Percentiles rank a stretch among this genome's conserved stretches.
Conservation (phyloP, 495 filamentous ascomycete genomes). For the Usnea hakonensis region DNA sequence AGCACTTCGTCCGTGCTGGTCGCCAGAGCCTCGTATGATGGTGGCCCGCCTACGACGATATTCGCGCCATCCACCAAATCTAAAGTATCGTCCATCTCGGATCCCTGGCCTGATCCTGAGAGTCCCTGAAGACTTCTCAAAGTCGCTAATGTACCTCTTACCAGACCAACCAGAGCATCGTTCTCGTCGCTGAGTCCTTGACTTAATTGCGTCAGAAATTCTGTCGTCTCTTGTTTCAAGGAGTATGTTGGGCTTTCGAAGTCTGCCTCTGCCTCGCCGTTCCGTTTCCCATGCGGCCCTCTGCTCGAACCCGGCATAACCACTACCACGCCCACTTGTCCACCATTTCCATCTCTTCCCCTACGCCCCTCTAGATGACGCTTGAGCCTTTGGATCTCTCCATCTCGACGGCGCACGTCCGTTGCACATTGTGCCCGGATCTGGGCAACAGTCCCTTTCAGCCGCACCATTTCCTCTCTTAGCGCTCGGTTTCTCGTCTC, state of each 20-base stretch:
- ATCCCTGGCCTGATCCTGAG: constrained; percentile 32
- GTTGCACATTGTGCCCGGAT: constrained; percentile 82
- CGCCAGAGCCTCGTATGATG: constrained; percentile 65
- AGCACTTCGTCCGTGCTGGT: constrained; percentile 64
- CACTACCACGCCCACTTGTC: constrained; percentile 29
- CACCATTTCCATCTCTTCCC: constrained; percentile 41
- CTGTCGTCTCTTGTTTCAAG: constrained; percentile 78
- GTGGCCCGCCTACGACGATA: constrained; percentile 32
- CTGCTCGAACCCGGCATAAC: constrained; percentile 46
- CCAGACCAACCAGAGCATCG: constrained; percentile 66
- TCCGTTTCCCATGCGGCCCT: constrained; percentile 31
- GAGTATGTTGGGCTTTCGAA: constrained; percentile 58
- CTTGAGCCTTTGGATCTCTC: constrained; percentile 82
- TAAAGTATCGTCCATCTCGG: constrained; percentile 12
- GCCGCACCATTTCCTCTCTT: constrained; percentile 70
- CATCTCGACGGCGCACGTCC: constrained; percentile 84
- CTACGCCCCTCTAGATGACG: constrained; percentile 60
- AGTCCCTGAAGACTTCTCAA: constrained; percentile 75
- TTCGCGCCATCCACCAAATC: constrained; percentile 29
- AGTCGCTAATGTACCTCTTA: constrained; percentile 61
- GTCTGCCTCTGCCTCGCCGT: constrained; percentile 38
- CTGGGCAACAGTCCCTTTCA: constrained; percentile 70
- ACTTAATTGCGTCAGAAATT: constrained; percentile 82
- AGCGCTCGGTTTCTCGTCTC: constrained; percentile 62
- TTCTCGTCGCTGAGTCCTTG: constrained; percentile 91